phyloP scores from a whole-genome alignment of 2,329 filamentous ascomycete genomes.

The Hypoxylon sp. region DNA sequence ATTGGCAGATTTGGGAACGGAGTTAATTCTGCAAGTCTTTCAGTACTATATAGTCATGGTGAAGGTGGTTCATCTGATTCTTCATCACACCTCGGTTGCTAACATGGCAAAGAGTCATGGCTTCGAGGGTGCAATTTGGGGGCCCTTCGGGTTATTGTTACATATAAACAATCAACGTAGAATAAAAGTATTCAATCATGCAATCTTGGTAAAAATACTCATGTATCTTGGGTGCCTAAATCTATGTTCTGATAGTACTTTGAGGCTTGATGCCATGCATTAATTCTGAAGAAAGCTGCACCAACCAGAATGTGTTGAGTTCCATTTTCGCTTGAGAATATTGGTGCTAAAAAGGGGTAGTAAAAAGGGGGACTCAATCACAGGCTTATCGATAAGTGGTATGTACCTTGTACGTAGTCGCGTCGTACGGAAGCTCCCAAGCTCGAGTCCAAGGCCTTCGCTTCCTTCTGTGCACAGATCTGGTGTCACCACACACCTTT shows the following conservation, averaged over 20 bases:
- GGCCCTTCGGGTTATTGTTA: conserved; percentile 22
- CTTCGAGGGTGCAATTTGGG: conserved; percentile 17
- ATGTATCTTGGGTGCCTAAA: no score
- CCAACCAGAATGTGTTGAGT: no score
- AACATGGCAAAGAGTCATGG: conserved; percentile 1
- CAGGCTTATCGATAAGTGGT: conserved; percentile 26
- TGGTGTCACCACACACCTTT: neutral
- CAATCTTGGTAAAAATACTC: conserved; percentile 21
- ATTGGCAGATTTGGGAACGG: conserved; percentile 15
- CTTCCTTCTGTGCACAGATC: neutral
- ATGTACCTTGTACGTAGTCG: neutral
- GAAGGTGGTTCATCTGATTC: conserved; percentile 27
- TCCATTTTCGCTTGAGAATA: no score
- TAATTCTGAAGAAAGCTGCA: no score
- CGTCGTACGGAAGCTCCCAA: no score
- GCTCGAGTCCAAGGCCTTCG: no score
- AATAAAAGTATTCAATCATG: conserved; percentile 39
- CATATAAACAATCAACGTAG: conserved; percentile 33
- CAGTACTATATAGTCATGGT: conserved; percentile 13
- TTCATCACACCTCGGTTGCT: conserved; percentile 18
- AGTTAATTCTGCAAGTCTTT: conserved; percentile 12
- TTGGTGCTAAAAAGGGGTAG: no score
- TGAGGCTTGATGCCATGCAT: no score
- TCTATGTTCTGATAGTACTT: no score
- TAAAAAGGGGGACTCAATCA: no score